A percentile compares a stretch with the other conserved stretches of the same genome.
Conservation (phyloP, 352 stramenopile genomes). For the Phytopythium aichiense region DNA sequence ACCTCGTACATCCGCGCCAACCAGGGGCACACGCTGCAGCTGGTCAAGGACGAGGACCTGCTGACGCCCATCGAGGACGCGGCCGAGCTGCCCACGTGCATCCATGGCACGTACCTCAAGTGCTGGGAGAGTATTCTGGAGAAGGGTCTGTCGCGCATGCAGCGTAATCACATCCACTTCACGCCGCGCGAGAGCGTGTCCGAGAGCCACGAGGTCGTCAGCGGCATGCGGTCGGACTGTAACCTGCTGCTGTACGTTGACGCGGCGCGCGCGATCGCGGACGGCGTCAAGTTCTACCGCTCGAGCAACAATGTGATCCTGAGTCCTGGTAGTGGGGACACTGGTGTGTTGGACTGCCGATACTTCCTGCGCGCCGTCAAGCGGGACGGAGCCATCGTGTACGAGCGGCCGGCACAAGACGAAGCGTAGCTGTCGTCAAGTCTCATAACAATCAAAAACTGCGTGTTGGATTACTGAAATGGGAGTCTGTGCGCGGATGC, state of each 20-base stretch:
- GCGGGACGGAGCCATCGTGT: slow-evolving; percentile 47
- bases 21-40: slow-evolving; percentile 68
- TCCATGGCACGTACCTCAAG: slow-evolving; percentile 75
- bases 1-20: slow-evolving; percentile 75
- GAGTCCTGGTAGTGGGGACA: slow-evolving; percentile 47
- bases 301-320: slow-evolving; percentile 85
- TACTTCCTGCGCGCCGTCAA: slow-evolving; percentile 70
- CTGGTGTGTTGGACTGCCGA: slow-evolving; percentile 34
- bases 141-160: slow-evolving; percentile 68
- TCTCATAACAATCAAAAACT: neutral
- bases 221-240: slow-evolving; percentile 67
- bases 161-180: slow-evolving; percentile 87
- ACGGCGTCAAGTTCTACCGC: slow-evolving; percentile 79
- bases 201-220: slow-evolving; percentile 56
- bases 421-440: neutral
- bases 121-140: slow-evolving; percentile 65
- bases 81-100: slow-evolving; percentile 38
- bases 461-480: neutral
- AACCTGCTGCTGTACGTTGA: slow-evolving; percentile 79
- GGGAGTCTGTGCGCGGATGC: neutral
- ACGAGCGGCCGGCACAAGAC: slow-evolving; percentile 18
- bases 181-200: slow-evolving; percentile 38
- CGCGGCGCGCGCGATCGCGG: slow-evolving; percentile 38
- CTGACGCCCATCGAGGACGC: slow-evolving; percentile 57
- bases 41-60: slow-evolving; percentile 70